phyloP scores from a whole-genome alignment of 2,329 filamentous ascomycete species.

The Aspergillus fijiensis region DNA sequence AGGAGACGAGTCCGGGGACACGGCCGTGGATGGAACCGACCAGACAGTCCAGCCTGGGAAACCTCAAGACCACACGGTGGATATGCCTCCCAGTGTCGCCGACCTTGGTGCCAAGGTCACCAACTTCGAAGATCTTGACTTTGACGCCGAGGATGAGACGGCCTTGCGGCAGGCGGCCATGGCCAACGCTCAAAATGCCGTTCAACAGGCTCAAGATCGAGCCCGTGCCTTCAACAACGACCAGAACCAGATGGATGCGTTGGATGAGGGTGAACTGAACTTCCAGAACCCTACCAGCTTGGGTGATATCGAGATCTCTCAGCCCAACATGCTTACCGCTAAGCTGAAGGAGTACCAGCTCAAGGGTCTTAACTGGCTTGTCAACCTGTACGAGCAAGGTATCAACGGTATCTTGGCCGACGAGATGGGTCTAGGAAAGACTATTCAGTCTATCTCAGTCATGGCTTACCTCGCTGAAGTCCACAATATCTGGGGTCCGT shows the following conservation, averaged over 20 bases:
- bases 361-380: slow-evolving; percentile 98
- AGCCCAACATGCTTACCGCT: slow-evolving; percentile 88
- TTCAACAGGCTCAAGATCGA: slow-evolving; percentile 90
- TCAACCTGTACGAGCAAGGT: slow-evolving; percentile 97
- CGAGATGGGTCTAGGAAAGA: slow-evolving; percentile 99
- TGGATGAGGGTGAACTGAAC: slow-evolving; percentile 97
- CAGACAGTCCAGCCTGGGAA: slow-evolving; percentile 37
- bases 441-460: slow-evolving; percentile 96
- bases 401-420: slow-evolving; percentile 99
- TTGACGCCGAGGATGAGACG: slow-evolving; percentile 90
- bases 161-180: slow-evolving; percentile 78
- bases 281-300: slow-evolving; percentile 98
- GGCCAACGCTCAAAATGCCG: slow-evolving; percentile 93
- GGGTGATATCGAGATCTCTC: slow-evolving; percentile 88
- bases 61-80: slow-evolving; percentile 43
- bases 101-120: slow-evolving; percentile 71
- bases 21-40: slow-evolving; percentile 62
- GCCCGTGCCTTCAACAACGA: slow-evolving; percentile 88
- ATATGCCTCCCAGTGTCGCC: slow-evolving; percentile 49
- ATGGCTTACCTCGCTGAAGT: slow-evolving; percentile 98
- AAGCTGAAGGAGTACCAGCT: slow-evolving; percentile 98
- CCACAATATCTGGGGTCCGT: slow-evolving; percentile 97
- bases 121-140: slow-evolving; percentile 90
- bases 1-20: slow-evolving; percentile 86
- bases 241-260: slow-evolving; percentile 64